Conservation (phyloP, 768 basidiomycete genomes). For the Boletus subcaerulescens region DNA sequence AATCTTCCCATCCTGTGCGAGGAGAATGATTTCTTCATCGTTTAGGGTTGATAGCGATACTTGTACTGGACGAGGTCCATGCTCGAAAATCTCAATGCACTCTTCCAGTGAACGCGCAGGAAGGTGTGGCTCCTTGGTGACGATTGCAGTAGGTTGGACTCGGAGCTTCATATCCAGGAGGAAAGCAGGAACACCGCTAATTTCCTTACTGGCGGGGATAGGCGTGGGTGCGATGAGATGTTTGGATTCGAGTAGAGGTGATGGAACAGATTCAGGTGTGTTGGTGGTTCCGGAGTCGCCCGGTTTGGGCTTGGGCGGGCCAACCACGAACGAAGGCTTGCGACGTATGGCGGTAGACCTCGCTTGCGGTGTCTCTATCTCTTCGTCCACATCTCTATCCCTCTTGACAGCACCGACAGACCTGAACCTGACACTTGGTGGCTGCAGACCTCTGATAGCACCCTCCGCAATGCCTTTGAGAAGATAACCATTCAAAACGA, state of each 20-base stretch:
- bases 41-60: conserved; percentile 60
- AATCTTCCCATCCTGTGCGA: conserved; percentile 90
- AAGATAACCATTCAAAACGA: conserved; percentile 89
- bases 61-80: conserved; percentile 61
- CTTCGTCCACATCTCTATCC: conserved; percentile 20
- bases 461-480: conserved; percentile 81
- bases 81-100: conserved; percentile 76
- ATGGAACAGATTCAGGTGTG: conserved; percentile 16
- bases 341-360: conserved; percentile 10
- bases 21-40: conserved; percentile 89
- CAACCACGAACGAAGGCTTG: conserved; percentile 26
- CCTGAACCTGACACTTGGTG: conserved; percentile 28
- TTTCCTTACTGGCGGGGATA: conserved; percentile 17
- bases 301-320: conserved; percentile 16
- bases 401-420: conserved; percentile 23
- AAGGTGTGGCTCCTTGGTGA: conserved; percentile 14
- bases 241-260: conserved; percentile 9
- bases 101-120: conserved; percentile 62
- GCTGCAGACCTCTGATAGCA: conserved; percentile 32
- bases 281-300: conserved; percentile 16
- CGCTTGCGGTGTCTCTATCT: conserved; percentile 16
- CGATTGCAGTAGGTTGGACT: conserved; percentile 18
- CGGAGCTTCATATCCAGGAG: conserved; percentile 35
- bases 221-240: conserved; percentile 27
- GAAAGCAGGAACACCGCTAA: conserved; percentile 26